Evolutionary conservation across 139 green algal species (phyloP), one percentile per base, ranked within the genome.

Genomic region (Chlorella sp.): DNA sequence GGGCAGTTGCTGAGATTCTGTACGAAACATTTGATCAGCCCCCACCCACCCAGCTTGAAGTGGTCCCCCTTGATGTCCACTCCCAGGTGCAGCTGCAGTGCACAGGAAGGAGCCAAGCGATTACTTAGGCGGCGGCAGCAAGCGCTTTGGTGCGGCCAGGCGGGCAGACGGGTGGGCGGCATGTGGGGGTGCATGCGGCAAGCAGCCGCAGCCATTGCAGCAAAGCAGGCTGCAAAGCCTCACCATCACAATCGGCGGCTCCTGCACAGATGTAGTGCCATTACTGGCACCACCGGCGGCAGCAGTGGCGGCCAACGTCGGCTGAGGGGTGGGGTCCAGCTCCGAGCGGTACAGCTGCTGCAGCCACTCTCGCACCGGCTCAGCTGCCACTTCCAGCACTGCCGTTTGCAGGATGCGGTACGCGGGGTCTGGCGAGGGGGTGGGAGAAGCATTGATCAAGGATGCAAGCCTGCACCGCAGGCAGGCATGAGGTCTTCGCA

Each of bases 81-180:
- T 3, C 90, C 90, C 28, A 93, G 51, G 65, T 90, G 84, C 6
- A 93, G 40, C 79, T 87, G 67, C 58, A 84, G 17, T 36, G 11
- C 26, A 17, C 40, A 28, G 38, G 65, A 32, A 44, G 1, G n/a
- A 32, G n/a, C 51, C 38, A 58, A 17, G n/a, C 1, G 51, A 70
- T n/a, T n/a, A n/a, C n/a, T n/a, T n/a, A n/a, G n/a, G n/a, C n/a
- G n/a, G n/a, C n/a, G n/a, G n/a, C n/a, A n/a, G n/a, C n/a, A n/a
- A n/a, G n/a, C n/a, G n/a, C n/a, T n/a, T n/a, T n/a, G n/a, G n/a
- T n/a, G n/a, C n/a, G n/a, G n/a, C n/a, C n/a, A n/a, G n/a, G n/a
- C n/a, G n/a, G 75, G 48, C 44, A 5, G 36, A 16, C 32, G 34
- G 16, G 51, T 81, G 51, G n/a, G 16, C 3, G 20, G 40, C 68